phyloP scores from a whole-genome alignment of 2,329 filamentous ascomycete genomes.

The Sclerotinia borealis region DNA sequence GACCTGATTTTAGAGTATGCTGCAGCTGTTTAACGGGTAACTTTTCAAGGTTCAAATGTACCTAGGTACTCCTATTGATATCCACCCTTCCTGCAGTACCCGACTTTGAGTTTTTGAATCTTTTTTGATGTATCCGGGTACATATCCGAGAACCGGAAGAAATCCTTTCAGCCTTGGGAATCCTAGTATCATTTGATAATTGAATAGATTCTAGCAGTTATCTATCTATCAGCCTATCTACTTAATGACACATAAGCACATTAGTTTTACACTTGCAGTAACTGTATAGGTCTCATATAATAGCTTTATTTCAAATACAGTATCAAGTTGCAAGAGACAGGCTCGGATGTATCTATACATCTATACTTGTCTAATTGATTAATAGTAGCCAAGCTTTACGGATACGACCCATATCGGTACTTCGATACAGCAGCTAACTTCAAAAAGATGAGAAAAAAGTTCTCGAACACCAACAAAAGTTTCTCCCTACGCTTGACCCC shows the following conservation, averaged over 20 bases:
- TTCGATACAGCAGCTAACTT: neutral
- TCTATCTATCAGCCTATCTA: neutral
- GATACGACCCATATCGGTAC: neutral
- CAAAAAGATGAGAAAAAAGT: neutral
- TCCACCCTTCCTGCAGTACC: constrained; percentile 5
- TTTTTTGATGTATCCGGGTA: neutral
- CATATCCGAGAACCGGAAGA: neutral
- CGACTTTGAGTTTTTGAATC: neutral
- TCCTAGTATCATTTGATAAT: neutral
- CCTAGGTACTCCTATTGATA: neutral
- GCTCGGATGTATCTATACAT: neutral
- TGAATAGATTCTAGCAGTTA: neutral
- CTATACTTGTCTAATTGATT: neutral
- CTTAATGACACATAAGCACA: too few species aligned
- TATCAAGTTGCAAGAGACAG: too few species aligned
- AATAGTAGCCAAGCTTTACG: neutral
- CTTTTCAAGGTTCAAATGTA: neutral
- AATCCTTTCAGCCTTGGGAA: neutral
- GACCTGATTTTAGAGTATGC: neutral
- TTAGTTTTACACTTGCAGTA: too few species aligned
- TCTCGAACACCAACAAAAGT: constrained; percentile 1
- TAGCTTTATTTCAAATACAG: too few species aligned
- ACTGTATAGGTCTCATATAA: neutral
- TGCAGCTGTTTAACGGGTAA: neutral
- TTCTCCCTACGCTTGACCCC: neutral